These are phyloP conservation scores for Camelina neglecta DNA, from an alignment of 345 rosid genomes.

Conservation along the genomic window DNA sequence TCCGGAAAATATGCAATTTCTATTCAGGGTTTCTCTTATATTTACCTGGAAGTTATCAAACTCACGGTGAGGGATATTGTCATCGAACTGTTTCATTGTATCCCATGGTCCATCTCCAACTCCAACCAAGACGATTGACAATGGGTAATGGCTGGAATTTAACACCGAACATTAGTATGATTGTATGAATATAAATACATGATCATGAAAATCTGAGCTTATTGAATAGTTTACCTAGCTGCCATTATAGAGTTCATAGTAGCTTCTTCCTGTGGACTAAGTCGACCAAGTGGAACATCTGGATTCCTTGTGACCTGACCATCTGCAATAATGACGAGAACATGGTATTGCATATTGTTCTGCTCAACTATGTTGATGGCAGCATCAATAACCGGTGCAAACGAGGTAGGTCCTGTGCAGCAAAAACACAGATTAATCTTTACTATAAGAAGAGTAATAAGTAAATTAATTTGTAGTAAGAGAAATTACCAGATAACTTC, in stretches of 20 bases:
- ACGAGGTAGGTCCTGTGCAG: constrained; percentile 85
- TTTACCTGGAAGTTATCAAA: constrained; percentile 96
- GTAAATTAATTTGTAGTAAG: background rate
- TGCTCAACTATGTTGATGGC: constrained; percentile 82
- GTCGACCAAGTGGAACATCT: constrained; percentile 60
- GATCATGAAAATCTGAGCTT: constrained; percentile 13
- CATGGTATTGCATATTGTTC: constrained; percentile 81
- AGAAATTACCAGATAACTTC: constrained; percentile 69
- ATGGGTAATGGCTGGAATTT: constrained; percentile 67
- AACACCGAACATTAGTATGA: background rate
- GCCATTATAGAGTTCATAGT: constrained; percentile 80
- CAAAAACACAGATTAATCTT: background rate
- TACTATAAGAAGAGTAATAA: constrained; percentile 7
- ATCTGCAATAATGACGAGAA: constrained; percentile 90
- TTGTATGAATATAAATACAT: background rate
- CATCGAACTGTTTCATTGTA: constrained; percentile 86
- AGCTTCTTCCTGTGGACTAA: constrained; percentile 84
- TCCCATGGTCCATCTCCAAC: constrained; percentile 99
- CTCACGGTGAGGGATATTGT: constrained; percentile 82
- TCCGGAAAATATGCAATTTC: background rate
- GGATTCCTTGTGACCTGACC: constrained; percentile 92
- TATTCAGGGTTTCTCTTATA: background rate
- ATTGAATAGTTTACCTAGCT: constrained; percentile 67
- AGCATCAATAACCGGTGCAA: constrained; percentile 85
- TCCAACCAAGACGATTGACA: constrained; percentile 89